Percentiles rank a stretch among this genome's conserved stretches.
Conservation (phyloP, 371 early-diverging fungal species). For the Syncephalis fuscata region DNA sequence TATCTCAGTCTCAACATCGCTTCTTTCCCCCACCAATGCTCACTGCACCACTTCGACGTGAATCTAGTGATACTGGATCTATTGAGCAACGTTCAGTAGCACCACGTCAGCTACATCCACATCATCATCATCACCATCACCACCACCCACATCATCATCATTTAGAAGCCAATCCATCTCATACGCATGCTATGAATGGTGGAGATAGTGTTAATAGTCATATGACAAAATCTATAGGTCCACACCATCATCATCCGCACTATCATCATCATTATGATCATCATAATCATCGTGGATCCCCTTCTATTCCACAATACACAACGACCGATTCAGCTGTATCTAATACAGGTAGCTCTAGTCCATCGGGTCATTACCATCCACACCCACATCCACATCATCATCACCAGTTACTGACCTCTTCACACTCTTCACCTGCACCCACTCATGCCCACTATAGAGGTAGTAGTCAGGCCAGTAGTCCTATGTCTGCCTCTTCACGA, state of each 20-base stretch:
- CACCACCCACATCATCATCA: neutral
- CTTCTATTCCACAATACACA: too few relatives aligned
- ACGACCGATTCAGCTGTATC: too few relatives aligned
- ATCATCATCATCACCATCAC: neutral
- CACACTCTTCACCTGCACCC: too few relatives aligned
- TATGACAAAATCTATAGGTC: neutral
- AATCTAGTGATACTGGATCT: neutral
- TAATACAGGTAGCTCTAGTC: too few relatives aligned
- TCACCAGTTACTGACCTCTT: too few relatives aligned
- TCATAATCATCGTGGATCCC: neutral
- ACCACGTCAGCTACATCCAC: neutral
- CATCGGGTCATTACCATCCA: too few relatives aligned
- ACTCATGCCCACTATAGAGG: too few relatives aligned
- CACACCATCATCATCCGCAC: neutral
- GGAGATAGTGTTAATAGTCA: neutral
- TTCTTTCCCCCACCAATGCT: too few relatives aligned
- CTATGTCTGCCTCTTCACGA: too few relatives aligned
- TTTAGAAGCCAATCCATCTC: neutral
- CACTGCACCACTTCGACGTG: neutral
- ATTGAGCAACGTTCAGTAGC: neutral
- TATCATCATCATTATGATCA: constrained; percentile 1
- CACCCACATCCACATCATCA: too few relatives aligned
- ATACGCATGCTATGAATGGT: neutral
- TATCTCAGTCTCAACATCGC: too few relatives aligned
- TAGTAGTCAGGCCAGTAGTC: too few relatives aligned